Evolutionary conservation across 495 filamentous ascomycete species (phyloP).

Genomic region (Penicillium canescens): DNA sequence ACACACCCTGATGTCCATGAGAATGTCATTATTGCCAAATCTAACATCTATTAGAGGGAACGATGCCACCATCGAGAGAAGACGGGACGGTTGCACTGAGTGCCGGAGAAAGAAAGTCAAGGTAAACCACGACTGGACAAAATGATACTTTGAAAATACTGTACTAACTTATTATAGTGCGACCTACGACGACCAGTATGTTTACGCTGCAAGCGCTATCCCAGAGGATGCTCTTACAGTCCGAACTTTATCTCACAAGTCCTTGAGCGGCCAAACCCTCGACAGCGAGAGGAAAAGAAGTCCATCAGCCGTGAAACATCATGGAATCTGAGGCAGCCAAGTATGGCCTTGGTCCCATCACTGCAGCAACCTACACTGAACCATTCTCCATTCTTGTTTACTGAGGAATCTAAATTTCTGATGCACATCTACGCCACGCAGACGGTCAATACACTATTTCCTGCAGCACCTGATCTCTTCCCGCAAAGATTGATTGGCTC

Average conservation of each 20-base stretch:
- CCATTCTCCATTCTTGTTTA: conserved; percentile 20
- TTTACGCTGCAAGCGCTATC: conserved; percentile 29
- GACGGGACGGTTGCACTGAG: conserved; percentile 35
- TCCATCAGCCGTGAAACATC: neutral
- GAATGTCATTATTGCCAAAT: too few relatives aligned
- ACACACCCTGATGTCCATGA: too few relatives aligned
- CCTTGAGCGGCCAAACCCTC: neutral
- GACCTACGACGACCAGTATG: conserved; percentile 29
- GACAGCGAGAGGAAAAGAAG: neutral
- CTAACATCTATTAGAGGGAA: too few relatives aligned
- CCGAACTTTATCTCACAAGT: conserved; percentile 17
- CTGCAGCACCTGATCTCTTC: conserved; percentile 25
- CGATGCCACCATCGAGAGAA: conserved; percentile 5
- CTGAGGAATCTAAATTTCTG: conserved; percentile 24
- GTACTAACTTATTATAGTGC: conserved; percentile 17
- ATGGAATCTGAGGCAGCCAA: too few relatives aligned
- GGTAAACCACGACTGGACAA: conserved; percentile 4
- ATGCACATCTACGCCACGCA: conserved; percentile 29
- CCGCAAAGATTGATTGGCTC: conserved; percentile 24
- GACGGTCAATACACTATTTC: conserved; percentile 28
- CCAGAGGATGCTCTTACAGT: conserved; percentile 25
- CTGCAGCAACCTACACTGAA: conserved; percentile 20
- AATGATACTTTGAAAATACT: neutral
- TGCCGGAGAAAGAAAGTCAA: conserved; percentile 38
- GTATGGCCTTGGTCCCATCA: neutral